Conservation (phyloP, 2,329 filamentous ascomycete genomes). For the Zymoseptoria passerinii region DNA sequence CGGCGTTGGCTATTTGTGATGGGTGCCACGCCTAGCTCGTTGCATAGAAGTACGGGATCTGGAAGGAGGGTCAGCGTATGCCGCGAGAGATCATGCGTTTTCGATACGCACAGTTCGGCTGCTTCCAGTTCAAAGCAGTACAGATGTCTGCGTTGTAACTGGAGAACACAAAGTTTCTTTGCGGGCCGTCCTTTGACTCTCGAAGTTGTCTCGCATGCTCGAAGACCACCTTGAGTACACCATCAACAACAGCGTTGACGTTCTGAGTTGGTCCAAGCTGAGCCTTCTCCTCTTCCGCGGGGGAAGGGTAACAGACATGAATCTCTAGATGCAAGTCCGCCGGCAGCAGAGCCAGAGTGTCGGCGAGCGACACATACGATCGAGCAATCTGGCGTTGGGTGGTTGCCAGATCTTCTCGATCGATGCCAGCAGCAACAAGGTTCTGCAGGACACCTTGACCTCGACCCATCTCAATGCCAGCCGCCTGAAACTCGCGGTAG, state of each 20-base stretch:
- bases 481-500: slow-evolving; percentile 58
- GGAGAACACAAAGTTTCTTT: slow-evolving; percentile 85
- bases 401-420: slow-evolving; percentile 45
- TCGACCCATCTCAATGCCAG: slow-evolving; percentile 27
- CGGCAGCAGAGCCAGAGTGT: slow-evolving; percentile 68
- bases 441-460: slow-evolving; percentile 22
- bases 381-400: slow-evolving; percentile 60
- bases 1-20: slow-evolving; percentile 4
- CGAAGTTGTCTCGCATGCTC: slow-evolving; percentile 71
- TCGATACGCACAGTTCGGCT: slow-evolving; percentile 69
- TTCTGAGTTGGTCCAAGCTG: slow-evolving; percentile 68
- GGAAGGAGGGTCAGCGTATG: slow-evolving; percentile 9
- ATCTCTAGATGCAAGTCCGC: slow-evolving; percentile 78
- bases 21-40: slow-evolving; percentile 54
- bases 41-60: slow-evolving; percentile 90
- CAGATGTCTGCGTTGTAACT: slow-evolving; percentile 87
- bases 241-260: slow-evolving; percentile 79
- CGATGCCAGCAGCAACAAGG: slow-evolving; percentile 23
- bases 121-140: slow-evolving; percentile 96
- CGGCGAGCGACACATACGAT: slow-evolving; percentile 72
- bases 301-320: slow-evolving; percentile 79
- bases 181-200: slow-evolving; percentile 58
- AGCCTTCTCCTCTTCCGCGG: slow-evolving; percentile 60
- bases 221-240: slow-evolving; percentile 77
- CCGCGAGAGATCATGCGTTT: background rate